Conservation (phyloP, 495 filamentous ascomycete species). For the Glutinoglossum americanum region DNA sequence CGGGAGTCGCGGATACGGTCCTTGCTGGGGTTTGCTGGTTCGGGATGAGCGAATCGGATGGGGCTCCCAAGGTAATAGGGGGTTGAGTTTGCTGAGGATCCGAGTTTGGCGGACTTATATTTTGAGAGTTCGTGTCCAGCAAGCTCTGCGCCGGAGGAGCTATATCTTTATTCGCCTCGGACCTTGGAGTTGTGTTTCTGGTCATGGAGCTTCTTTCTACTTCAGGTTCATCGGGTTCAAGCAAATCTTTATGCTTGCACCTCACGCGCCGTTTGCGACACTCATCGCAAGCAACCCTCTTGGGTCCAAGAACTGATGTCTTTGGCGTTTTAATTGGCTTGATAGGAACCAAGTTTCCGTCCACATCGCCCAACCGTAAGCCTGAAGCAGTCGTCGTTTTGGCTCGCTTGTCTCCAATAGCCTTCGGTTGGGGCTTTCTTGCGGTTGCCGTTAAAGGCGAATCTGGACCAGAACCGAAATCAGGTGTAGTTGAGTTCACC, state of each 20-base stretch:
- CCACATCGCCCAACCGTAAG: slow-evolving; percentile 1
- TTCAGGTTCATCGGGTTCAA: not conserved
- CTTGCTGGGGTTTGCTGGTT: not conserved
- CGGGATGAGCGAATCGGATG: not conserved
- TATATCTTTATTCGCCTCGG: not conserved
- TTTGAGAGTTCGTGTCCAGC: not conserved
- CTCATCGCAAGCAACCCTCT: slow-evolving; percentile 22
- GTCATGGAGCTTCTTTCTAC: not conserved
- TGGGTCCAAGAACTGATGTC: slow-evolving; percentile 22
- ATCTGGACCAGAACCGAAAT: not conserved
- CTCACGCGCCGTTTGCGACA: slow-evolving; percentile 22
- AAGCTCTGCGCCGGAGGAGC: not conserved
- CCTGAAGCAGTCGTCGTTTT: not conserved
- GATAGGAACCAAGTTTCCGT: not conserved
- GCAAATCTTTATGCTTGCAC: slow-evolving; percentile 24
- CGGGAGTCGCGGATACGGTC: not conserved
- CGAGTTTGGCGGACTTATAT: not conserved
- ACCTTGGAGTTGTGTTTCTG: not conserved
- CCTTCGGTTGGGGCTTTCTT: not conserved
- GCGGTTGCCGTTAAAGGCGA: not conserved
- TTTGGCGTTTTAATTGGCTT: slow-evolving; percentile 19
- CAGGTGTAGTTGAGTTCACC: not conserved
- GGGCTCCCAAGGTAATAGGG: not conserved
- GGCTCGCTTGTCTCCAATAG: not conserved
- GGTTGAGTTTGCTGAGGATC: not conserved